These are phyloP conservation scores for Aspergillus olivimuriae DNA, from an alignment of 495 filamentous ascomycete species.

Conservation along the genomic window DNA sequence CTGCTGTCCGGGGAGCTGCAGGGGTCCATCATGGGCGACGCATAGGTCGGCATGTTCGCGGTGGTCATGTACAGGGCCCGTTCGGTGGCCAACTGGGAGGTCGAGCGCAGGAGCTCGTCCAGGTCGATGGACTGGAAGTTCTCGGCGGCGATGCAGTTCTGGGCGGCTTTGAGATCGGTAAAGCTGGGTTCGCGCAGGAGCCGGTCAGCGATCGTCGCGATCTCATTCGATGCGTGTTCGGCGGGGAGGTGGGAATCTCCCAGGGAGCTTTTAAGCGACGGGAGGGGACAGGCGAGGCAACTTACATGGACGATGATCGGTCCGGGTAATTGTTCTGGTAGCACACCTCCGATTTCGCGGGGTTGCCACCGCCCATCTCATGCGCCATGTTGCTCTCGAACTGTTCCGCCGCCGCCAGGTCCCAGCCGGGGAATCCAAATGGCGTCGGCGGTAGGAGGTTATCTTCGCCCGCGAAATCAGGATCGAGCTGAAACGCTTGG, in stretches of 20 bases:
- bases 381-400: neutral
- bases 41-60: constrained; percentile 2
- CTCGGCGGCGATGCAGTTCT: neutral
- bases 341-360: no score
- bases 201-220: no score
- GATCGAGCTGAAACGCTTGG: no score
- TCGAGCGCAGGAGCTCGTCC: constrained; percentile 13
- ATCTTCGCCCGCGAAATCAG: neutral
- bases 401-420: neutral
- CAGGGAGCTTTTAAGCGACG: no score
- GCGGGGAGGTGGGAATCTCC: no score
- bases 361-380: no score
- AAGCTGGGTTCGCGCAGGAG: neutral
- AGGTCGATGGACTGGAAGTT: constrained; percentile 2
- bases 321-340: no score
- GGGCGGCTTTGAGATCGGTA: neutral
- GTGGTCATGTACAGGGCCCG: constrained; percentile 32
- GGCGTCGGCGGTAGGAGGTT: neutral
- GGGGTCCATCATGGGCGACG: constrained; percentile 5
- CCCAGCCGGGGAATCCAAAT: neutral
- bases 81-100: constrained; percentile 25
- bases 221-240: no score
- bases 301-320: no score
- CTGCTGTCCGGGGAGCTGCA: constrained; percentile 21
- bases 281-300: no score